A percentile compares a stretch with the other conserved stretches of the same genome.
phyloP scores from a whole-genome alignment of 1,284 basidiomycete genomes.

The Termitomyces sp. region DNA sequence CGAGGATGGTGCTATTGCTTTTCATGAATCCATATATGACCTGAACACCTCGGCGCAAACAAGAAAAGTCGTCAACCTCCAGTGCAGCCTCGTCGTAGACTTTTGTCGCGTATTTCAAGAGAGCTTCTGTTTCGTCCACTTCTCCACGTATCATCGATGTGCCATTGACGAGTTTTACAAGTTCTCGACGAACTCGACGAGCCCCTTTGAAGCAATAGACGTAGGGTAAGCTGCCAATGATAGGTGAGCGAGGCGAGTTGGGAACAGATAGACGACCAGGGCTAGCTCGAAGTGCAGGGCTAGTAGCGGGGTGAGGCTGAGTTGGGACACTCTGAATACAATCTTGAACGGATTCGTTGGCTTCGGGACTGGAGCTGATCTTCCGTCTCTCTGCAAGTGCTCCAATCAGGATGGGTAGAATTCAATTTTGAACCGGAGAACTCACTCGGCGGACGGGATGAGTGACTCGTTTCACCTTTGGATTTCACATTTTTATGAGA shows the following conservation, averaged over 20 bases:
- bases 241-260: neutral
- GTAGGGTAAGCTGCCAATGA: neutral
- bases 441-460: neutral
- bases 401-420: neutral
- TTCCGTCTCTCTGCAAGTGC: neutral
- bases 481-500: no score
- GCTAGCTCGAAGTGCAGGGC: neutral
- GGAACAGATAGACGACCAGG: neutral
- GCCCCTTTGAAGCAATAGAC: conserved; percentile 18
- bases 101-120: conserved; percentile 13
- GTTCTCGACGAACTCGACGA: conserved; percentile 20
- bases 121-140: conserved; percentile 11
- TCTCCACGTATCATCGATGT: conserved; percentile 8
- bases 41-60: conserved; percentile 16
- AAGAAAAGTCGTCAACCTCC: conserved; percentile 15
- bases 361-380: neutral
- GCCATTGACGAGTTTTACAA: conserved; percentile 18
- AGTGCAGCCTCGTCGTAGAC: conserved; percentile 8
- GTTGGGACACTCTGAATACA: neutral
- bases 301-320: neutral
- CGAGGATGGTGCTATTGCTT: conserved; percentile 23
- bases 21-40: conserved; percentile 15
- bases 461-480: no score
- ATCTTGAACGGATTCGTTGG: neutral
- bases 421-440: neutral